A percentile compares a stretch with the other conserved stretches of the same genome.
phyloP scores from a whole-genome alignment of 192 early-diverging fungal species.

The Chytriomyces confervae region DNA sequence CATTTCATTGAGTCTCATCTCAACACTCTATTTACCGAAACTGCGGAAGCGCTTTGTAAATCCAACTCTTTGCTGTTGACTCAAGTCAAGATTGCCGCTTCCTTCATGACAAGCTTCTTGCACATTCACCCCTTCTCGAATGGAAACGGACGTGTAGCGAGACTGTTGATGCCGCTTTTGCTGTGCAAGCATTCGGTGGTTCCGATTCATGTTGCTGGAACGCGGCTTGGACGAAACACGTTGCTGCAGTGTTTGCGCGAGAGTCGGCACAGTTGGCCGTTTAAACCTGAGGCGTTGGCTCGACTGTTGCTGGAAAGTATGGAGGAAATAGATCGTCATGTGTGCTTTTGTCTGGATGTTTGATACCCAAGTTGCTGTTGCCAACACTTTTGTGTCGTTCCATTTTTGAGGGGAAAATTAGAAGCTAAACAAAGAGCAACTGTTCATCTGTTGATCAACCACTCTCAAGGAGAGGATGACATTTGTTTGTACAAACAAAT shows the following conservation, averaged over 20 bases:
- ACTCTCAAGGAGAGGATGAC: too few species aligned
- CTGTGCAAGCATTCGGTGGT: neutral
- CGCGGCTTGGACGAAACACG: neutral
- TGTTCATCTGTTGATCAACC: too few species aligned
- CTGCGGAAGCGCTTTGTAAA: neutral
- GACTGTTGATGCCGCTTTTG: neutral
- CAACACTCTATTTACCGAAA: neutral
- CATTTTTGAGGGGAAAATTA: too few species aligned
- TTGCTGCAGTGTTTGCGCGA: constrained; percentile 1
- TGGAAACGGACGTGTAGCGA: neutral
- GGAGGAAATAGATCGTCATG: neutral
- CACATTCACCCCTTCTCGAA: constrained; percentile 14
- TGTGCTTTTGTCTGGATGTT: too few species aligned
- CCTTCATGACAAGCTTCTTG: constrained; percentile 3
- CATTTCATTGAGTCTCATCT: neutral
- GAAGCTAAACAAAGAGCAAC: too few species aligned
- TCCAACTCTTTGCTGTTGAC: neutral
- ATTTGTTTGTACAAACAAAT: too few species aligned
- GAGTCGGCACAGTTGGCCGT: neutral
- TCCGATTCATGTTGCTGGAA: neutral
- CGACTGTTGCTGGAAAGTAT: constrained; percentile 7
- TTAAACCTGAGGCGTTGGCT: neutral
- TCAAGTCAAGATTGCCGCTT: neutral
- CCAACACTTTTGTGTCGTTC: too few species aligned
- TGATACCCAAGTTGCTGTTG: too few species aligned